These are phyloP conservation scores for Chloroidium sp. DNA, from an alignment of 163 green algal genomes.

Conservation along the genomic window DNA sequence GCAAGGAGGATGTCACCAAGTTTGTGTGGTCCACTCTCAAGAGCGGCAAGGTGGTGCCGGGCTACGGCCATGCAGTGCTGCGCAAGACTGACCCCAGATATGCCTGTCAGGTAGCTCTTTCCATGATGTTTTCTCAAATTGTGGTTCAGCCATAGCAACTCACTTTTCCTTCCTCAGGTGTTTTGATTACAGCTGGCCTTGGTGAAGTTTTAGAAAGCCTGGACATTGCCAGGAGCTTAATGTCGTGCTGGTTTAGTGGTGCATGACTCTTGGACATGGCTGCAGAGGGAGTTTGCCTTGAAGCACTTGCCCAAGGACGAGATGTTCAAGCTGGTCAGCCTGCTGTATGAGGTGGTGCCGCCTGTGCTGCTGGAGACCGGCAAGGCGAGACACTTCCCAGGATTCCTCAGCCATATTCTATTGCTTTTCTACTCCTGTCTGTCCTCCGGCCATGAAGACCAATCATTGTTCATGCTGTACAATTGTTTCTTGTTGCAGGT, in stretches of 20 bases:
- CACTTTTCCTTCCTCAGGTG: neutral
- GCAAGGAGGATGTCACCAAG: slow-evolving; percentile 74
- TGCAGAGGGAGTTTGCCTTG: slow-evolving; percentile 87
- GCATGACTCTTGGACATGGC: neutral
- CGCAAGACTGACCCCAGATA: slow-evolving; percentile 89
- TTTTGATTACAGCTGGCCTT: neutral
- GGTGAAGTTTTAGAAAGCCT: neutral
- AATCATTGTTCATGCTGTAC: no score
- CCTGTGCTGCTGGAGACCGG: slow-evolving; percentile 78
- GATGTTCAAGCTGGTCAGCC: slow-evolving; percentile 84
- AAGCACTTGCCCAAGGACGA: slow-evolving; percentile 91
- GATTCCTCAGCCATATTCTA: neutral
- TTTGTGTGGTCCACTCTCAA: slow-evolving; percentile 93
- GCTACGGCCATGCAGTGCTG: slow-evolving; percentile 96
- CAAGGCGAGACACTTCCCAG: slow-evolving; percentile 56
- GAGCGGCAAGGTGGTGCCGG: slow-evolving; percentile 89
- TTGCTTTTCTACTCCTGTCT: neutral
- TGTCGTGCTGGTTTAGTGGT: no score
- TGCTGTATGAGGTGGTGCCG: slow-evolving; percentile 93
- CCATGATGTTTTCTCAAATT: neutral
- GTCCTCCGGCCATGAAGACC: neutral
- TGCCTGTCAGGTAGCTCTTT: slow-evolving; percentile 52
- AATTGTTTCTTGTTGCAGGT: slow-evolving; percentile 27
- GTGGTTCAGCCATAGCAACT: neutral
- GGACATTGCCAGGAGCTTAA: neutral